These are phyloP conservation scores for Gautieria morchelliformis DNA, from an alignment of 768 basidiomycete genomes.

Conservation along the genomic window DNA sequence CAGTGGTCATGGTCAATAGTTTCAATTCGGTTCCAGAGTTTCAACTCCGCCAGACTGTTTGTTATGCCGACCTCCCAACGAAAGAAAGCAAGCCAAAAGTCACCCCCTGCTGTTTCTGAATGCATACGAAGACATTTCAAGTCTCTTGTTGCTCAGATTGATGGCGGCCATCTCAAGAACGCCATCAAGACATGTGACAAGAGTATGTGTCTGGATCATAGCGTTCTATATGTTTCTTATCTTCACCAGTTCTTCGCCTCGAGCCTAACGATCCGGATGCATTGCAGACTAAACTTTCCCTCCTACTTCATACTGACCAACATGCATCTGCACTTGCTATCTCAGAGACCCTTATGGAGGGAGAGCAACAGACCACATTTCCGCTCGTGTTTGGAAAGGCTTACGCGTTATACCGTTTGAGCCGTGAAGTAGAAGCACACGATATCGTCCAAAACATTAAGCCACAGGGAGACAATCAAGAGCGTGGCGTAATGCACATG, in stretches of 20 bases:
- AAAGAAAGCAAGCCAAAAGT: slow-evolving; percentile 19
- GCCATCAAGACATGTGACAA: slow-evolving; percentile 90
- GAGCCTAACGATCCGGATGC: slow-evolving; percentile 63
- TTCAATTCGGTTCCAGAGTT: background rate
- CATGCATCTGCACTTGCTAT: slow-evolving; percentile 61
- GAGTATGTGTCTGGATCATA: slow-evolving; percentile 40
- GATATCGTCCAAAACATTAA: slow-evolving; percentile 28
- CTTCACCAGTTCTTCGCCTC: slow-evolving; percentile 55
- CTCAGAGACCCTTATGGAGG: slow-evolving; percentile 12
- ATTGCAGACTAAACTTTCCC: slow-evolving; percentile 73
- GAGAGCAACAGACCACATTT: background rate
- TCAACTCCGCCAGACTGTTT: slow-evolving; percentile 2
- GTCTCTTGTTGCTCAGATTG: slow-evolving; percentile 78
- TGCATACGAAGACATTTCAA: slow-evolving; percentile 55
- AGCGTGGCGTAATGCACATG: slow-evolving; percentile 64
- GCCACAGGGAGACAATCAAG: slow-evolving; percentile 26
- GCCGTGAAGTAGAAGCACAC: slow-evolving; percentile 60
- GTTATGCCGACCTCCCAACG: slow-evolving; percentile 3
- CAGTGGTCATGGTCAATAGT: background rate
- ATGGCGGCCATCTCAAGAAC: slow-evolving; percentile 78
- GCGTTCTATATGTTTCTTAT: slow-evolving; percentile 14
- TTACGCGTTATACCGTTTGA: slow-evolving; percentile 80
- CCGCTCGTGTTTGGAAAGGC: slow-evolving; percentile 54
- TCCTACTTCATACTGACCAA: slow-evolving; percentile 80
- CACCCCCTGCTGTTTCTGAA: slow-evolving; percentile 23